phyloP scores from a whole-genome alignment of 495 filamentous ascomycete species.

The Annulohypoxylon bovei region DNA sequence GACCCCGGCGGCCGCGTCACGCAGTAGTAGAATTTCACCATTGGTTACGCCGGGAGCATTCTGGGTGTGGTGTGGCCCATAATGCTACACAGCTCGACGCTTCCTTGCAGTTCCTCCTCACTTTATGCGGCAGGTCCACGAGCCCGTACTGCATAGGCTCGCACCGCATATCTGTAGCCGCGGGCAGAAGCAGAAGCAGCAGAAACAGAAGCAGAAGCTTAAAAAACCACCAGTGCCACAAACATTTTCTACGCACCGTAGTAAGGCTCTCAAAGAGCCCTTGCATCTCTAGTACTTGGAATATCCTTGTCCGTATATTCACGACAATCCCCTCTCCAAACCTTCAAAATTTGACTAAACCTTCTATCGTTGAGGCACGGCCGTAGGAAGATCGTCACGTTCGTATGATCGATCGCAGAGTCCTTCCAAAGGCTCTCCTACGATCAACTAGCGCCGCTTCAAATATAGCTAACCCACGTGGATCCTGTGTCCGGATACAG shows the following conservation, averaged over 20 bases:
- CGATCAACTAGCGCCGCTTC: constrained; percentile 25
- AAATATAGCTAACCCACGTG: constrained; percentile 23
- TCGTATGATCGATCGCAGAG: constrained; percentile 38
- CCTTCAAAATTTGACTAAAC: not conserved
- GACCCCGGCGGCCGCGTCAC: constrained; percentile 33
- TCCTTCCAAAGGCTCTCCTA: constrained; percentile 29
- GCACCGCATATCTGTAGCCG: not conserved
- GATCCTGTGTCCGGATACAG: constrained; percentile 27
- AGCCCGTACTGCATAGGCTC: not conserved
- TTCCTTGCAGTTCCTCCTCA: constrained; percentile 5
- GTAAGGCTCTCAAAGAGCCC: constrained; percentile 3
- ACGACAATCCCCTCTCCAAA: not conserved
- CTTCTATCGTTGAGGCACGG: constrained; percentile 3
- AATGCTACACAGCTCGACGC: constrained; percentile 16
- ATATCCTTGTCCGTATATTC: not conserved
- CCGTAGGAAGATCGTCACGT: not conserved
- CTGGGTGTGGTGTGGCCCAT: constrained; percentile 13
- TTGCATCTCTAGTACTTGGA: not conserved
- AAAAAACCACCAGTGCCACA: not conserved
- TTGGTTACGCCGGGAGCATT: constrained; percentile 16
- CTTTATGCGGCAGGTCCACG: constrained; percentile 24
- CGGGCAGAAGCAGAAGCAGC: not conserved
- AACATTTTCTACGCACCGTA: constrained; percentile 19
- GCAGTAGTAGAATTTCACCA: not conserved
- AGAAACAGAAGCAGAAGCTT: not conserved